Conservation (phyloP, 1,139 yeast species). For the Nakaseomyces uthaithaninus region DNA sequence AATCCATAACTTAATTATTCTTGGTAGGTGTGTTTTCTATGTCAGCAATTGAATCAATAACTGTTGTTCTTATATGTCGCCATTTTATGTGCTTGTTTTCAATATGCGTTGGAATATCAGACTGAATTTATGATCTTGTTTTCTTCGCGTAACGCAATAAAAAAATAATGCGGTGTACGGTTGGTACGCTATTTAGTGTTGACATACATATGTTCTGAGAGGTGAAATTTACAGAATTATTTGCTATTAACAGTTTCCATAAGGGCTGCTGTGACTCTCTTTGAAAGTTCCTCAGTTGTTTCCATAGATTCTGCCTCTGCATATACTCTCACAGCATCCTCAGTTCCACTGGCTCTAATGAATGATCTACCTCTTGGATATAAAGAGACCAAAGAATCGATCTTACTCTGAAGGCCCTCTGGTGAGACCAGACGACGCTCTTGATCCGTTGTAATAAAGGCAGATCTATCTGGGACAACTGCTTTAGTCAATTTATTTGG, state of each 20-base stretch:
- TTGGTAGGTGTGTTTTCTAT: too few species aligned
- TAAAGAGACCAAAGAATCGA: constrained; percentile 55
- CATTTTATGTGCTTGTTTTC: too few species aligned
- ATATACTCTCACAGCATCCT: constrained; percentile 91
- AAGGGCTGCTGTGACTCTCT: constrained; percentile 36
- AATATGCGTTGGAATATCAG: too few species aligned
- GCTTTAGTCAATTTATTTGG: constrained; percentile 82
- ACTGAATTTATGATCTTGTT: too few species aligned
- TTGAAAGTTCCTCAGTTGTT: constrained; percentile 49
- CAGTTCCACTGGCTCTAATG: constrained; percentile 97
- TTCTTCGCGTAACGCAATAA: too few species aligned
- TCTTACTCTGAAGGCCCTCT: constrained; percentile 61
- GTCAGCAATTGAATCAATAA: too few species aligned
- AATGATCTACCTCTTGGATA: constrained; percentile 70
- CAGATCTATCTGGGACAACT: constrained; percentile 69
- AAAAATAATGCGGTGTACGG: too few species aligned
- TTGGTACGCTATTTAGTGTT: too few species aligned
- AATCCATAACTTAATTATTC: constrained; percentile 1
- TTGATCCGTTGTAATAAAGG: constrained; percentile 81
- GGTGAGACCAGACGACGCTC: constrained; percentile 79
- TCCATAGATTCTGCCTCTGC: constrained; percentile 68
- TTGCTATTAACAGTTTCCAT: neutral
- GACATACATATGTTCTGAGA: too few species aligned
- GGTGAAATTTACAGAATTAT: neutral
- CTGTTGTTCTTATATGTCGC: too few species aligned